Percentiles rank a stretch among this genome's conserved stretches.
Conservation (phyloP, 352 stramenopile species). For the Pythium aristosporum region DNA sequence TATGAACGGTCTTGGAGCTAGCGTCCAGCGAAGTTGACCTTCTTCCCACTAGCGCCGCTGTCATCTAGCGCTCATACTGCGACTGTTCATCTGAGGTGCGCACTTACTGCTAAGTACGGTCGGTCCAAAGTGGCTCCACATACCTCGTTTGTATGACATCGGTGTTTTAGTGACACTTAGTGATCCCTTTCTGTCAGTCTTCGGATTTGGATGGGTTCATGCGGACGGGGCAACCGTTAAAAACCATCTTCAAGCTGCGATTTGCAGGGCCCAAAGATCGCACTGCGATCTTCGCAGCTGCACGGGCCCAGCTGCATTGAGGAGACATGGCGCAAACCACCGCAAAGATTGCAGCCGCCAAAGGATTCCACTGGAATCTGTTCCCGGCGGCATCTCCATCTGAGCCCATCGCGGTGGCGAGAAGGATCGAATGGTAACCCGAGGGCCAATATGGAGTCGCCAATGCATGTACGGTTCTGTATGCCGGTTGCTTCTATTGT, state of each 20-base stretch:
- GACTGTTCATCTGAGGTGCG: background rate
- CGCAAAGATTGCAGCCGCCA: too few relatives aligned
- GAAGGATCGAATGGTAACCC: too few relatives aligned
- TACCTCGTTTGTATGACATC: background rate
- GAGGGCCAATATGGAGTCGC: too few relatives aligned
- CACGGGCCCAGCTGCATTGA: slow-evolving; percentile 15
- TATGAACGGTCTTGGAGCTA: background rate
- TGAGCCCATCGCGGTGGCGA: too few relatives aligned
- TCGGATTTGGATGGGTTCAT: slow-evolving; percentile 12
- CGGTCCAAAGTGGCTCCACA: background rate
- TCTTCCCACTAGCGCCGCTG: background rate
- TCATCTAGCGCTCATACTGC: background rate
- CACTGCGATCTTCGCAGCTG: slow-evolving; percentile 14
- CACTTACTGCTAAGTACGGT: slow-evolving; percentile 7
- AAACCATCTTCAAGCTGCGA: slow-evolving; percentile 15
- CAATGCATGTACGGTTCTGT: background rate
- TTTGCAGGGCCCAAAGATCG: too few relatives aligned
- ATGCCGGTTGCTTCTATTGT: background rate
- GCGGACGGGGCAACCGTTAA: background rate
- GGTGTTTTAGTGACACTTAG: background rate
- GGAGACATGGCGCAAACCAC: slow-evolving; percentile 11
- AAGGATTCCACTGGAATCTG: background rate
- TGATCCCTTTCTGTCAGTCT: background rate
- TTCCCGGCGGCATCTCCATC: background rate
- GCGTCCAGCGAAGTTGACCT: background rate